Conservation (phyloP, 371 early-diverging fungal genomes). For the Nematocida ironsii region DNA sequence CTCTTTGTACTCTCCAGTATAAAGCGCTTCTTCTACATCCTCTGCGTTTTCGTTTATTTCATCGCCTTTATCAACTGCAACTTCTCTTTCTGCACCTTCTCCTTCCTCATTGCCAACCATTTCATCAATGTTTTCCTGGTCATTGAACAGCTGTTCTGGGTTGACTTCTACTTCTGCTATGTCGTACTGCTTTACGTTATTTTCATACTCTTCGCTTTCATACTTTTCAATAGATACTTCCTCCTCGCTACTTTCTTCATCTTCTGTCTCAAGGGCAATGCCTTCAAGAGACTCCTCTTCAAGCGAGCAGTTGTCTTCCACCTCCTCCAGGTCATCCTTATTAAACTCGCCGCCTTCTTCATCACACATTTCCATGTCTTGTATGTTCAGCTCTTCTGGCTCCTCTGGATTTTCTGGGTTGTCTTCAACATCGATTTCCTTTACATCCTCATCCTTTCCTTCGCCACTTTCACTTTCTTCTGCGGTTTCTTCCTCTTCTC, state of each 20-base stretch:
- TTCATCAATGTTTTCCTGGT: constrained; percentile 42
- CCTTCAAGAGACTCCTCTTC: constrained; percentile 57
- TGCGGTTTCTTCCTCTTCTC: constrained; percentile 23
- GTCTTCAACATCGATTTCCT: constrained; percentile 27
- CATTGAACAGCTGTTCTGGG: constrained; percentile 59
- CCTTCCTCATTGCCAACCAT: constrained; percentile 45
- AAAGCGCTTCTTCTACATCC: constrained; percentile 20
- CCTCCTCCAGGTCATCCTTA: constrained; percentile 36
- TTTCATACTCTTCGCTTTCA: constrained; percentile 60
- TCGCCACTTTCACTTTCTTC: constrained; percentile 14
- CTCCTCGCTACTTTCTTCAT: constrained; percentile 16
- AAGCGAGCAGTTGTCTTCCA: constrained; percentile 58
- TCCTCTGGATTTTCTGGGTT: constrained; percentile 50
- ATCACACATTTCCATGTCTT: constrained; percentile 57
- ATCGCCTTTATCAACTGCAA: constrained; percentile 40
- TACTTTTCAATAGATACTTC: constrained; percentile 60
- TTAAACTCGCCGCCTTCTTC: constrained; percentile 31
- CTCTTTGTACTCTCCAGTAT: constrained; percentile 28
- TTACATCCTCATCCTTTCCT: constrained; percentile 14
- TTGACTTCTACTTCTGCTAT: constrained; percentile 60
- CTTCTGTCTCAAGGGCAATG: constrained; percentile 56
- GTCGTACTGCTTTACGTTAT: constrained; percentile 51
- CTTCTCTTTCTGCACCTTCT: constrained; percentile 52
- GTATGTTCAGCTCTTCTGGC: constrained; percentile 58
- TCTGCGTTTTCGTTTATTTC: constrained; percentile 45